Evolutionary conservation across 352 stramenopile species (phyloP).

Genomic region (Globisporangium spiculum): DNA sequence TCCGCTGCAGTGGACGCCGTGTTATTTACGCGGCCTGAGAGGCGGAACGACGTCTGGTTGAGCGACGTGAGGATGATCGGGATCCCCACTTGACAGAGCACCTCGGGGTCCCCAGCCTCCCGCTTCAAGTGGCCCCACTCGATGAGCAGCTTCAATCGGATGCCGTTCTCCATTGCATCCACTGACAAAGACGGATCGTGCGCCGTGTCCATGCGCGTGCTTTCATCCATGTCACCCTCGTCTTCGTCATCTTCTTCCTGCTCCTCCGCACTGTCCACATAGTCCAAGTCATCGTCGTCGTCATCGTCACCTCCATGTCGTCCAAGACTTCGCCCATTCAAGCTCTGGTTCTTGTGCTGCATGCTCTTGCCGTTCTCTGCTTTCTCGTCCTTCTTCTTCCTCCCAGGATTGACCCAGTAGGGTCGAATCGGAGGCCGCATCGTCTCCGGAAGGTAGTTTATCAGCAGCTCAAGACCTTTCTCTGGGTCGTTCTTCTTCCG

Average conservation of each 20-base stretch:
- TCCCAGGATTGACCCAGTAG: slow-evolving; percentile 69
- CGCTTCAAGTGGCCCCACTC: slow-evolving; percentile 80
- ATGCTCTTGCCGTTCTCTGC: not conserved
- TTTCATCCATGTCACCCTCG: slow-evolving; percentile 38
- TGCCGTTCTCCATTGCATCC: slow-evolving; percentile 84
- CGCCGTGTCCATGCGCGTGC: slow-evolving; percentile 52
- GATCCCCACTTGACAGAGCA: slow-evolving; percentile 80
- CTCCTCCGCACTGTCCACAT: slow-evolving; percentile 27
- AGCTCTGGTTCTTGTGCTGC: not conserved
- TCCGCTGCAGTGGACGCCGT: slow-evolving; percentile 43
- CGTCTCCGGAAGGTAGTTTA: slow-evolving; percentile 54
- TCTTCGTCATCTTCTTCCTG: slow-evolving; percentile 43
- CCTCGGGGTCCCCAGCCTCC: slow-evolving; percentile 56
- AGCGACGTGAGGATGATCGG: slow-evolving; percentile 82
- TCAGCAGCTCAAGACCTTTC: slow-evolving; percentile 57
- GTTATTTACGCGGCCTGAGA: slow-evolving; percentile 69
- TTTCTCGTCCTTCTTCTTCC: slow-evolving; percentile 24
- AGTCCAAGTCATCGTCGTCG: slow-evolving; percentile 6
- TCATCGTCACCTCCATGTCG: not conserved
- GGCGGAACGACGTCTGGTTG: slow-evolving; percentile 70
- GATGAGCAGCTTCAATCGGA: slow-evolving; percentile 77
- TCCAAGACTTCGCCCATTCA: not conserved
- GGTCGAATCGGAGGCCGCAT: slow-evolving; percentile 75
- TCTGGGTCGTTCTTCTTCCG: slow-evolving; percentile 44
- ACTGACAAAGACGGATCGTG: slow-evolving; percentile 76